Conservation (phyloP, 257 asterid species). For the Solanum bukasovii region DNA sequence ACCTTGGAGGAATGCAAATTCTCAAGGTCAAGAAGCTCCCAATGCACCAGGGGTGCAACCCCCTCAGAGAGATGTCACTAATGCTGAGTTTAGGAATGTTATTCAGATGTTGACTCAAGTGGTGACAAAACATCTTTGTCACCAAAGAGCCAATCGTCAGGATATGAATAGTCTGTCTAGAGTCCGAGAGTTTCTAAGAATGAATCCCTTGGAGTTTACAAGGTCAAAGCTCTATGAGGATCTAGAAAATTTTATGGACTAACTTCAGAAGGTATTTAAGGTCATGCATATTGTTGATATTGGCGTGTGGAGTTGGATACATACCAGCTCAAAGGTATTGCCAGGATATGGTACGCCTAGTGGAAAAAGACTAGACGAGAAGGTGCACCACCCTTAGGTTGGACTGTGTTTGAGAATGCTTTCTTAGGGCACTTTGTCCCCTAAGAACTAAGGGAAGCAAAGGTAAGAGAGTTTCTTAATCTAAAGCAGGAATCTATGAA, state of each 20-base stretch:
- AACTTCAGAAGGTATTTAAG: background rate
- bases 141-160: fast-evolving
- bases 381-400: background rate
- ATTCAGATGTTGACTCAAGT: background rate
- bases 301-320: background rate
- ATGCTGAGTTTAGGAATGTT: background rate
- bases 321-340: background rate
- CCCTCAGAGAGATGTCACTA: no score
- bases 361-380: background rate
- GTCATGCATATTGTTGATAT: background rate
- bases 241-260: background rate
- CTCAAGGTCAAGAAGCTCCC: background rate
- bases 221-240: background rate
- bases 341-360: background rate
- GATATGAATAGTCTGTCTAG: background rate
- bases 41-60: background rate
- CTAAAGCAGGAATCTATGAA: background rate
- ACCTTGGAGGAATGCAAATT: background rate
- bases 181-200: background rate
- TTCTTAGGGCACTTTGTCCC: background rate
- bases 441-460: background rate
- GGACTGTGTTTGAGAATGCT: background rate
- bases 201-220: background rate
- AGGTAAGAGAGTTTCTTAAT: background rate
- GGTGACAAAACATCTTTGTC: background rate